A percentile compares a stretch with the other conserved stretches of the same genome.
phyloP scores from a whole-genome alignment of 768 basidiomycete species.

The Suillus tomentosus region DNA sequence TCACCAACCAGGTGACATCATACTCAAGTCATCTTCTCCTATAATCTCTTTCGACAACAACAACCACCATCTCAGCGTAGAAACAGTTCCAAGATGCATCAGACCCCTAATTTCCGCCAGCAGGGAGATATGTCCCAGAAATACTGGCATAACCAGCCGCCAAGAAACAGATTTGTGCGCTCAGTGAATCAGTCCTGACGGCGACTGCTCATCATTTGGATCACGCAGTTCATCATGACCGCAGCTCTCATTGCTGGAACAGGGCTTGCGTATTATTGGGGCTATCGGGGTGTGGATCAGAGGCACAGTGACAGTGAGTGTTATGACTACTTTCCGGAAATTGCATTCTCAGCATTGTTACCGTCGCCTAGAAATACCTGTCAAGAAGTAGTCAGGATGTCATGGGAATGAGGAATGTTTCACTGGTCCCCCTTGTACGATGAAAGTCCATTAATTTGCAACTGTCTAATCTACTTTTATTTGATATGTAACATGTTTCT shows the following conservation, averaged over 20 bases:
- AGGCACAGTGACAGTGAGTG: slow-evolving; percentile 30
- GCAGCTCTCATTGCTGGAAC: slow-evolving; percentile 30
- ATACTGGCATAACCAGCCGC: slow-evolving; percentile 36
- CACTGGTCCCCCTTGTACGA: not conserved
- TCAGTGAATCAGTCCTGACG: not conserved
- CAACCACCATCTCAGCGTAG: slow-evolving; percentile 5
- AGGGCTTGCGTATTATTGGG: slow-evolving; percentile 38
- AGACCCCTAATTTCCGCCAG: slow-evolving; percentile 25
- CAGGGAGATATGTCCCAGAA: slow-evolving; percentile 26
- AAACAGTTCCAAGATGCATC: slow-evolving; percentile 23
- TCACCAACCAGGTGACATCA: slow-evolving; percentile 30
- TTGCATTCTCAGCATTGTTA: not conserved
- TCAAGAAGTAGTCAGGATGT: not conserved
- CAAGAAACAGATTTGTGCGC: slow-evolving; percentile 36
- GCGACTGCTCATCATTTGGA: not conserved
- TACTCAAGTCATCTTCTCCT: slow-evolving; percentile 24
- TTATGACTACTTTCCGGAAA: not conserved
- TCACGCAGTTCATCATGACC: slow-evolving; percentile 30
- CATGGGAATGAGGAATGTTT: not conserved
- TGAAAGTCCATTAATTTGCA: slow-evolving; percentile 1
- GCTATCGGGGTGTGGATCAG: slow-evolving; percentile 36
- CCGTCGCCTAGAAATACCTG: not conserved
- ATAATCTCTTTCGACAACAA: slow-evolving; percentile 11
- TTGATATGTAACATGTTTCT: no score
- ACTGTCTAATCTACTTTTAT: slow-evolving; percentile 2